Evolutionary conservation across 2,329 filamentous ascomycete species (phyloP), one percentile per base, ranked within the genome.

Genomic region (Fusarium sp.): DNA sequence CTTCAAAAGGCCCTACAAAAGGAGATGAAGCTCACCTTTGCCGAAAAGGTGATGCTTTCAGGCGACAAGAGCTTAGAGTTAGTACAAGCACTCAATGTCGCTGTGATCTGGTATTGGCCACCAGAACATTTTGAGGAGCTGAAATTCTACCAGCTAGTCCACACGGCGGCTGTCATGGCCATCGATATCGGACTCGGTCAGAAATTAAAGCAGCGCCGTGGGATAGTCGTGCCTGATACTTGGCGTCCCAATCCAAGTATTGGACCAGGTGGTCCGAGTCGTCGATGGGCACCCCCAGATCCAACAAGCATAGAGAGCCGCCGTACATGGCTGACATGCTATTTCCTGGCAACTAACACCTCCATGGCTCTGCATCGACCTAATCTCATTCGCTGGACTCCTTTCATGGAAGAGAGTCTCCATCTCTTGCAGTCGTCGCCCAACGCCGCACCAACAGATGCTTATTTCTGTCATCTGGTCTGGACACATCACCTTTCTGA

Each of bases 81-180:
- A 10, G 89, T 97, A 12, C 94, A 97, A 81, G 89, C 93, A 3
- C 83, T 97, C 42, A 87, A 93, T 63, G 84, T 97, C 6, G 86
- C 89, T 10, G 89, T 91, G n/a, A 87, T 94, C 23, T 97, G 94
- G 93, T 97, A 97, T 79, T 90, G 90, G 79, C 93, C 93, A 18
- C 94, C 94, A 0, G 91, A 95, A 72, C 88, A 92, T 74, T 93
- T 93, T 64, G 93, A 97, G 76, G 92, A 96, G 81, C 89, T 95
- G 76, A 96, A 96, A 78, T 97, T 96, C 79, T 97, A 96, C 81
- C 93, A 95, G 82, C 87, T 96, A 71, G 90, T 94, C 48, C 93
- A 97, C 78, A 89, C 93, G 77, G 92, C 92, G 4, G 91, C 91
- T 50, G 88, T 93, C 73, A 93, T 97, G 90, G 92, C 91, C 30